A percentile compares a stretch with the other conserved stretches of the same genome.
Conservation (phyloP, 257 asterid genomes). For the Solanum pimpinellifolium region DNA sequence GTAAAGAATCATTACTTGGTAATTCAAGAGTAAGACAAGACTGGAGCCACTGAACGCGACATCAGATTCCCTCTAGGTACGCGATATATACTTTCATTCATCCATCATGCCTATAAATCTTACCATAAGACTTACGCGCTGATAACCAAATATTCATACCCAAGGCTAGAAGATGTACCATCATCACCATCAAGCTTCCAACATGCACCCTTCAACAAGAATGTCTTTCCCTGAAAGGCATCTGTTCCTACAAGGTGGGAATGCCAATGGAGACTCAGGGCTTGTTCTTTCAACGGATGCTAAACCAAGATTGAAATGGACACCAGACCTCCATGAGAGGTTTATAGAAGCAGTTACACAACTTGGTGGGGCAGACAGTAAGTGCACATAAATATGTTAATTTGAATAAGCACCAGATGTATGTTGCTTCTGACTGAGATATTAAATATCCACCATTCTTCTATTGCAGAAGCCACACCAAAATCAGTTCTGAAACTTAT, state of each 20-base stretch:
- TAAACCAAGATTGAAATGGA: conserved; percentile 96
- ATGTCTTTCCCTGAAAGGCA: conserved; percentile 63
- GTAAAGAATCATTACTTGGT: conserved; percentile 11
- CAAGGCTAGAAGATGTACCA: conserved; percentile 46
- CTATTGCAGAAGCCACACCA: conserved; percentile 88
- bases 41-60: conserved; percentile 10
- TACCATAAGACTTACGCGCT: conserved; percentile 9
- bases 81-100: background rate
- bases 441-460: conserved; percentile 8
- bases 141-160: conserved; percentile 9
- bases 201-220: conserved; percentile 42
- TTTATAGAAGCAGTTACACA: conserved; percentile 93
- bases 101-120: background rate
- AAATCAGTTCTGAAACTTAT: conserved; percentile 92
- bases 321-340: conserved; percentile 78
- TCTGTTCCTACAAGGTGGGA: conserved; percentile 61
- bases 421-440: conserved; percentile 10
- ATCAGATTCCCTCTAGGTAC: conserved; percentile 32
- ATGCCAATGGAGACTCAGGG: conserved; percentile 60
- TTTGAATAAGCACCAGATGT: conserved; percentile 1
- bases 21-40: conserved; percentile 21
- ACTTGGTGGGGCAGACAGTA: conserved; percentile 99
- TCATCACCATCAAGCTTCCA: conserved; percentile 56
- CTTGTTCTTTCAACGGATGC: conserved; percentile 96
- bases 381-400: conserved; percentile 13